Base-by-base conservation (phyloP, 768 basidiomycete species). In the Agrocybe chaxingu region DNA sequence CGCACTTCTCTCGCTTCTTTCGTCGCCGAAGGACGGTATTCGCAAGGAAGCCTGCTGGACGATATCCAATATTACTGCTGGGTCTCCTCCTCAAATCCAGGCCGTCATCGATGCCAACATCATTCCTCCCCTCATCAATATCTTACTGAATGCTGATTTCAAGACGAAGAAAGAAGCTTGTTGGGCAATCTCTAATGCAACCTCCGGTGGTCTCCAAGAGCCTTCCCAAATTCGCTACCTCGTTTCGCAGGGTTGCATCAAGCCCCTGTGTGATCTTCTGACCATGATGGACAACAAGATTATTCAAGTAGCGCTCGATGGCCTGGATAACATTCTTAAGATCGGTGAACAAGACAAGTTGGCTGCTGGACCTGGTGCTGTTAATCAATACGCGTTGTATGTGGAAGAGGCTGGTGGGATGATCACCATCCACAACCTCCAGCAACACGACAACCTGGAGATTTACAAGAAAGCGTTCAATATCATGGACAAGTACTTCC, bases 31-130 rank as follows among this genome's bases (percentile, higher is more conserved):
- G 74, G 97, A 99, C 57, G 97, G 95, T 42, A 99, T 99, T 63
- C 82, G 96, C 62, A 99, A 99, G 76, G 96, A 99, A 70, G 96
- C 97, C 19, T 99, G 97, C 74, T 99, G 97, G 97, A 99, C 97
- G 12, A 98, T 99, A 63, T 97, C 93, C 42, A 99, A 99, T 71
- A 81, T 99, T 66, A 99, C 97, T 42, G 97, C 97, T 34, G 97
- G 97, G 41, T 92, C 90, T 42, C 92, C 97, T 18, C 87, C 87
- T 59, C 97, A 99, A 72, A 99, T 99, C 61, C 96, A 98, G 70
- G 77, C 92, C 46, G 88, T 98, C 62, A 93, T 99, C 57, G 97
- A 99, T 60, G 97, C 97, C 65, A 94, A 98, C 64, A 94, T 99
- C 63, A 85, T 98, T 52, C 96, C 96, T 44, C 96, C 96, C 53